Conservation (phyloP, 2,329 filamentous ascomycete species). For the Alternaria metachromatica region DNA sequence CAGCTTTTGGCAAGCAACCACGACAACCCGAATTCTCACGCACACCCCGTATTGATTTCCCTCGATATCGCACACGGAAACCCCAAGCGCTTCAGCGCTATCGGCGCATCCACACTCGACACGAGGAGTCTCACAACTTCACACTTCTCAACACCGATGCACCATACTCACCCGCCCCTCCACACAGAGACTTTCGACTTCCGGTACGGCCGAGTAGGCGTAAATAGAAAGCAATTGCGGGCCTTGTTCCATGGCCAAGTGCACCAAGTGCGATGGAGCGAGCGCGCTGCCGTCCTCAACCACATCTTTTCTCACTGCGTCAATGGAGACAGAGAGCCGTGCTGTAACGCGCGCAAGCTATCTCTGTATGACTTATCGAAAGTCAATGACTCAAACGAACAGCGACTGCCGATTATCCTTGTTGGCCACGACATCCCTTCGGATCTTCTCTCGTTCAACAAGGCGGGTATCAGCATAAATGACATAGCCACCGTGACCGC, state of each 20-base stretch:
- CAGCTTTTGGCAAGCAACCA: background rate
- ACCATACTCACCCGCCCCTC: background rate
- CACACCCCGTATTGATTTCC: constrained; percentile 10
- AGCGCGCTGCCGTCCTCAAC: constrained; percentile 4
- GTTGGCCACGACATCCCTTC: background rate
- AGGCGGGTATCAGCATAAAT: background rate
- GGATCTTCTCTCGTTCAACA: background rate
- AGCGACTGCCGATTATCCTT: background rate
- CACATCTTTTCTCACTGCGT: constrained; percentile 9
- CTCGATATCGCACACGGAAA: constrained; percentile 10
- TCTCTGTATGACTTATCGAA: background rate
- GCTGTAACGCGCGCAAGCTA: background rate
- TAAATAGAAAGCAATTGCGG: constrained; percentile 2
- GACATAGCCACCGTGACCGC: background rate
- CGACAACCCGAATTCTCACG: background rate
- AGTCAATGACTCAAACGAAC: background rate
- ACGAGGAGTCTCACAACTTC: constrained; percentile 5
- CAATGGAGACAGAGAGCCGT: background rate
- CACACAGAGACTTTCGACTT: constrained; percentile 14
- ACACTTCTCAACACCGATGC: background rate
- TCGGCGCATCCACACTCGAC: constrained; percentile 9
- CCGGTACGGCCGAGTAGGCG: constrained; percentile 5
- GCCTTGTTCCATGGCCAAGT: constrained; percentile 9
- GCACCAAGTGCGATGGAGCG: constrained; percentile 1
- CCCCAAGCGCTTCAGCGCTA: constrained; percentile 9